phyloP scores from a whole-genome alignment of 768 basidiomycete species.

The Leucosporidium scottii region DNA sequence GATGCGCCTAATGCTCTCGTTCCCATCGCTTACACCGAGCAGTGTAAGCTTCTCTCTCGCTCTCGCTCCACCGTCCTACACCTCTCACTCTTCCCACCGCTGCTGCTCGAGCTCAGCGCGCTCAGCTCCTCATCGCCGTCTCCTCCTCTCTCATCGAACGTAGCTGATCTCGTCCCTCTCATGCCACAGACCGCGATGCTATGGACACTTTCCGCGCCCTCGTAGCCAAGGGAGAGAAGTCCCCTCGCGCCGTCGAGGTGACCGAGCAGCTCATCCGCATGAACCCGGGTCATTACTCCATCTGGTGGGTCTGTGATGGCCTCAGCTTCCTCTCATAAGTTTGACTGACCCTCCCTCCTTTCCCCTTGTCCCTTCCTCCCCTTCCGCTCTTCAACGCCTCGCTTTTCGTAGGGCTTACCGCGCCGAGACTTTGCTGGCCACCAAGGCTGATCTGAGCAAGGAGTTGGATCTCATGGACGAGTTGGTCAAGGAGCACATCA shows the following conservation, averaged over 20 bases:
- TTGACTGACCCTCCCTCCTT: no score
- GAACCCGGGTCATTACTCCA: slow-evolving; percentile 95
- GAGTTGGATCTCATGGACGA: slow-evolving; percentile 84
- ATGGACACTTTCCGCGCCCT: slow-evolving; percentile 88
- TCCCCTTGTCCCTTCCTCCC: not conserved
- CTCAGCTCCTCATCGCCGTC: not conserved
- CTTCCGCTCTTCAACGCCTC: no score
- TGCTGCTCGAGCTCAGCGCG: slow-evolving; percentile 3
- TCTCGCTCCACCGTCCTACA: slow-evolving; percentile 4
- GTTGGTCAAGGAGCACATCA: slow-evolving; percentile 72
- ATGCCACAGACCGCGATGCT: slow-evolving; percentile 72
- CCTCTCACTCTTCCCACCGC: no score
- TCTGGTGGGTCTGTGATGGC: slow-evolving; percentile 78
- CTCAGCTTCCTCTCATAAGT: no score
- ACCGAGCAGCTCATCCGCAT: slow-evolving; percentile 81
- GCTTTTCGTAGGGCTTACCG: slow-evolving; percentile 67
- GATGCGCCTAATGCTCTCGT: slow-evolving; percentile 72
- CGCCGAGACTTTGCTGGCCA: slow-evolving; percentile 70
- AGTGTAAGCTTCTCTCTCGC: slow-evolving; percentile 56
- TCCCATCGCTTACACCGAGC: slow-evolving; percentile 79
- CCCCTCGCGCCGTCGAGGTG: slow-evolving; percentile 68
- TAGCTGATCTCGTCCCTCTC: not conserved
- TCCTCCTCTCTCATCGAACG: not conserved
- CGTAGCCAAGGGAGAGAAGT: slow-evolving; percentile 68
- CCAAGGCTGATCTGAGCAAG: slow-evolving; percentile 59